Conservation (phyloP, 2,329 filamentous ascomycete genomes). For the Albifimbria verrucaria region DNA sequence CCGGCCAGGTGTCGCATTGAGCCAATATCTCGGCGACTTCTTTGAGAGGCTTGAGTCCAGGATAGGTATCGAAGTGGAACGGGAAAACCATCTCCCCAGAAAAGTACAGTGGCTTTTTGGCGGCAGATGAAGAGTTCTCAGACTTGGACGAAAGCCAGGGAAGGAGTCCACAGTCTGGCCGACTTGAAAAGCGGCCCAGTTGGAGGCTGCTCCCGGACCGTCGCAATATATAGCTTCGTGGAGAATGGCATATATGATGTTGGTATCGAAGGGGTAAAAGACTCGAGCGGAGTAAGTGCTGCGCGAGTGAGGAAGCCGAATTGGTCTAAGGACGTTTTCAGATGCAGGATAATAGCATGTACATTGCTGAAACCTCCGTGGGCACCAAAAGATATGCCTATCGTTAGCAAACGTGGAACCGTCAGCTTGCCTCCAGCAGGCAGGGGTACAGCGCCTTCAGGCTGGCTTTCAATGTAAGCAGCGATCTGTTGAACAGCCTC, state of each 20-base stretch:
- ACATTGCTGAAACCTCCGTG: conserved; percentile 74
- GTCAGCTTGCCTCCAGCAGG: conserved; percentile 73
- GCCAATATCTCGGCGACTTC: conserved; percentile 71
- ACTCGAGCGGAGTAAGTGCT: conserved; percentile 67
- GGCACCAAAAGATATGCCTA: conserved; percentile 75
- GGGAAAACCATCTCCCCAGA: conserved; percentile 92
- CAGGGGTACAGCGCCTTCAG: conserved; percentile 51
- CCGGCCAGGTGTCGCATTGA: conserved; percentile 64
- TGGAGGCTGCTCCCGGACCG: conserved; percentile 56
- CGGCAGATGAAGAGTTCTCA: conserved; percentile 24
- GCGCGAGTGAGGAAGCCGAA: conserved; percentile 74
- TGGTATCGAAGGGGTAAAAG: conserved; percentile 64
- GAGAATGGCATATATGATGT: conserved; percentile 79
- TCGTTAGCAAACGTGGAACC: conserved; percentile 68
- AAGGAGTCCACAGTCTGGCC: conserved; percentile 46
- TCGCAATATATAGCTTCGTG: conserved; percentile 89
- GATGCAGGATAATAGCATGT: conserved; percentile 70
- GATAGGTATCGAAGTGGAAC: conserved; percentile 78
- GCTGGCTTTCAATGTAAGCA: conserved; percentile 57
- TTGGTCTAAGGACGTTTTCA: conserved; percentile 69
- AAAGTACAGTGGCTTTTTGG: conserved; percentile 65
- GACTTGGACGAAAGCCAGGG: conserved; percentile 42
- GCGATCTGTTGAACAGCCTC: conserved; percentile 64
- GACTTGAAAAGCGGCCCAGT: conserved; percentile 72
- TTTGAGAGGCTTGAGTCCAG: conserved; percentile 68